phyloP scores from a whole-genome alignment of 1,284 basidiomycete genomes.

The Apiotrichum brassicae region DNA sequence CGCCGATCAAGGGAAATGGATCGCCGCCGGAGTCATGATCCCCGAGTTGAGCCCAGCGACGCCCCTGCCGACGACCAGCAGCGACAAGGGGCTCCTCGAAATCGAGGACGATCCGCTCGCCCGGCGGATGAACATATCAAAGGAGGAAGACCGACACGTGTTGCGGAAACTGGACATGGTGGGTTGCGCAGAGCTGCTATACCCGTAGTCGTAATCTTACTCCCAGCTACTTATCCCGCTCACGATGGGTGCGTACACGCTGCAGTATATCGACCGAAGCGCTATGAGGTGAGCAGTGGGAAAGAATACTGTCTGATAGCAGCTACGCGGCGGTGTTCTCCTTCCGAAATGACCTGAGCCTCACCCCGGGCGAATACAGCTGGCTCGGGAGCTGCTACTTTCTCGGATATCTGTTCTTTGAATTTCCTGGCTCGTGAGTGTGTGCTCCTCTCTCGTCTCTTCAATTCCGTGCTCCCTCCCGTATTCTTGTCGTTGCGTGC shows the following conservation, averaged over 20 bases:
- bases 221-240: slow-evolving; percentile 34
- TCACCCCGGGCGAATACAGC: slow-evolving; percentile 26
- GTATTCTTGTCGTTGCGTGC: too few species aligned
- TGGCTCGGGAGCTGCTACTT: slow-evolving; percentile 29
- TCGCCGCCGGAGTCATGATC: too few species aligned
- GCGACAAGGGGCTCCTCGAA: too few species aligned
- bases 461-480: too few species aligned
- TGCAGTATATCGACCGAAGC: slow-evolving; percentile 44
- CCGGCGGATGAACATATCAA: too few species aligned
- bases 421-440: slow-evolving; percentile 28
- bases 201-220: too few species aligned
- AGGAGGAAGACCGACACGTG: slow-evolving; percentile 28
- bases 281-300: slow-evolving; percentile 29
- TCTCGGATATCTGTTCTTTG: slow-evolving; percentile 32
- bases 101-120: too few species aligned
- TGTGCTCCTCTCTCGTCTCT: not conserved
- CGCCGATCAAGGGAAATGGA: too few species aligned
- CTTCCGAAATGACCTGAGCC: slow-evolving; percentile 31
- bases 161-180: slow-evolving; percentile 37
- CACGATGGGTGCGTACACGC: slow-evolving; percentile 37
- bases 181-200: too few species aligned
- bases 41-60: too few species aligned
- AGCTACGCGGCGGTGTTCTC: slow-evolving; percentile 41
- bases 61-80: too few species aligned
- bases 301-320: not conserved